These are phyloP conservation scores for Crithidia expoeki DNA, from an alignment of 208 protist species.

Conservation along the genomic window DNA sequence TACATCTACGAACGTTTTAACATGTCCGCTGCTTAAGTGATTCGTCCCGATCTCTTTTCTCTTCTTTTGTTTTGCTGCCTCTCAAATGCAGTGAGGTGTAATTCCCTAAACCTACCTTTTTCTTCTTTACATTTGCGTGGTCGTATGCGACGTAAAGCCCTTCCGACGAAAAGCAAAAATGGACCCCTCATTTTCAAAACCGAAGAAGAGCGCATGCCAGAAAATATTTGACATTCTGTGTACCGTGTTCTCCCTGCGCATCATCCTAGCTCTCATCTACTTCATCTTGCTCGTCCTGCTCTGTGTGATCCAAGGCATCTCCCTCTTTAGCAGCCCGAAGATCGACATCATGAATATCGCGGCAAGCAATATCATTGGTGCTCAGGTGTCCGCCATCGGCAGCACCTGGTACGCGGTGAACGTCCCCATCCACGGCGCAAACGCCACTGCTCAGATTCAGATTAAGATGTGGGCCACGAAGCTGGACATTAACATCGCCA, in stretches of 20 bases:
- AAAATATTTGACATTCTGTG: constrained; percentile 11
- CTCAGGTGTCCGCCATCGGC: background rate
- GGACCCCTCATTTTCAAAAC: background rate
- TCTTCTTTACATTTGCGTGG: too few species aligned
- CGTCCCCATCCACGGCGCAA: constrained; percentile 40
- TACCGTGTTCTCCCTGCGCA: constrained; percentile 28
- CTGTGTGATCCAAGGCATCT: constrained; percentile 28
- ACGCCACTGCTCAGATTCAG: constrained; percentile 26
- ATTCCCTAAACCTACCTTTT: too few species aligned
- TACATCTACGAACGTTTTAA: too few species aligned
- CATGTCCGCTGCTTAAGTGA: too few species aligned
- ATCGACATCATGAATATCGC: constrained; percentile 35
- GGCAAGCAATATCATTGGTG: constrained; percentile 33
- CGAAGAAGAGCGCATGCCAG: constrained; percentile 18
- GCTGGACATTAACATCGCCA: constrained; percentile 34
- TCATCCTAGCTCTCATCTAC: constrained; percentile 39
- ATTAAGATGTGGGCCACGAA: constrained; percentile 36
- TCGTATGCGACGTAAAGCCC: too few species aligned
- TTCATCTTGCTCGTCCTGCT: constrained; percentile 34
- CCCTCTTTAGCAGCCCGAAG: constrained; percentile 38
- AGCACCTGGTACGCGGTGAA: constrained; percentile 27
- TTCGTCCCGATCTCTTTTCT: too few species aligned
- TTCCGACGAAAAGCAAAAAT: background rate
- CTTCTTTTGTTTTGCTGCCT: too few species aligned
- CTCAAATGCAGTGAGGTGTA: too few species aligned